Base-by-base conservation (phyloP, 2,329 filamentous ascomycete species). In the Aspergillus jensenii region DNA sequence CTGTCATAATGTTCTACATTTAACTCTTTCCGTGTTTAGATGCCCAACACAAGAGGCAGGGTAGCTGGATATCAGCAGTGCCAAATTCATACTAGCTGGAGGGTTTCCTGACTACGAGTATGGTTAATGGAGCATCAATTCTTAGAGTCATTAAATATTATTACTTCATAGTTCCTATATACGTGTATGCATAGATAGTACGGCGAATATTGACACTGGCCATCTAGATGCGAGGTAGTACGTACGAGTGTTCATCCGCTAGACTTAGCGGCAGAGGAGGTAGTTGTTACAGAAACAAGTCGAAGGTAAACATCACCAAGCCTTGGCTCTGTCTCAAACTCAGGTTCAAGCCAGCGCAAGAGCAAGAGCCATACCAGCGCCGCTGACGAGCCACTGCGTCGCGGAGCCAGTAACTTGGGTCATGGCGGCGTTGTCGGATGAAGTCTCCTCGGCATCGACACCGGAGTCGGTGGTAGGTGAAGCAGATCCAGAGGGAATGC, bases 321-420 rank as follows among this genome's bases (percentile, higher is more conserved):
- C 17, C 4, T 25, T 11, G 31, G 4, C 19, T 15, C 19, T 12
- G 41, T 4, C 43, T 41, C 2, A 15, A 23, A 8, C 48, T 37
- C 33, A 21, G 33, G 19, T 31, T 49, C 68, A 72, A 25, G 56
- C 66, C 50, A 72, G 63, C 55, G 65, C 70, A 56, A 67, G 57
- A 43, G 62, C 63, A 40, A 72, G 27, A 11, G 64, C 67, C 61
- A 69, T 45, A 15, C 60, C 67, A 15, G 68, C 69, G 47, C 68
- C 70, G 25, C 65, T 64, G 7, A 67, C 59, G 25, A 67, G 58
- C 70, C 67, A 71, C 49, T 59, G 59, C 23, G 56, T 61, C 56
- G 43, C 62, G 59, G 52, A 21, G 4, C 58, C 58, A 9, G 62
- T 63, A 31, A 65, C 52, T 45, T 64, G 57, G 17, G 60, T 59